phyloP scores from a whole-genome alignment of 441 rosid species.

The Pelargonium citronellum region DNA sequence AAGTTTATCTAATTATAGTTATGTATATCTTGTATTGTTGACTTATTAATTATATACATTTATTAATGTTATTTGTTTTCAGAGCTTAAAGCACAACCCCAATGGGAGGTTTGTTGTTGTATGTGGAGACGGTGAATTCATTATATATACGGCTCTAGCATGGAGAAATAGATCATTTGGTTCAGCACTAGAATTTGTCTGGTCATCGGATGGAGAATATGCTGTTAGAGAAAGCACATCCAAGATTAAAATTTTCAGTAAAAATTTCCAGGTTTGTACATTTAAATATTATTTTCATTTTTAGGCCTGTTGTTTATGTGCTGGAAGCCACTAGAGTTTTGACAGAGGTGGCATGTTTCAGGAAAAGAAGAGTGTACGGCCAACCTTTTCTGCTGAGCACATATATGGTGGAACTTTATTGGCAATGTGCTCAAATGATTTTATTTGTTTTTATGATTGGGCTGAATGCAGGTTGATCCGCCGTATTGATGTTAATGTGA shows the following conservation, averaged over 20 bases:
- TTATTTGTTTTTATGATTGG: slow-evolving; percentile 98
- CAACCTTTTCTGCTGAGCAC: slow-evolving; percentile 88
- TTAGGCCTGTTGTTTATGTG: slow-evolving; percentile 5
- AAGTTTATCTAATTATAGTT: too few relatives aligned
- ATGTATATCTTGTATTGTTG: background rate
- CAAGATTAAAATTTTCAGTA: slow-evolving; percentile 86
- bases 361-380: slow-evolving; percentile 86
- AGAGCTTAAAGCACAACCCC: slow-evolving; percentile 97
- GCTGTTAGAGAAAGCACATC: slow-evolving; percentile 95
- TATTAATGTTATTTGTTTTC: slow-evolving; percentile 13
- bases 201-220: slow-evolving; percentile 98
- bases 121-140: slow-evolving; percentile 97
- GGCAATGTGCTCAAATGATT: slow-evolving; percentile 98
- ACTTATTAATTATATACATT: slow-evolving; percentile 8
- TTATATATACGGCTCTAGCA: slow-evolving; percentile 94
- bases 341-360: slow-evolving; percentile 35
- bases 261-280: slow-evolving; percentile 78
- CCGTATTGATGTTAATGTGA: slow-evolving; percentile 90
- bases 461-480: slow-evolving; percentile 93
- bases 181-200: slow-evolving; percentile 86
- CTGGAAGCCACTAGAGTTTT: slow-evolving; percentile 13
- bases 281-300: slow-evolving; percentile 1
- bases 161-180: slow-evolving; percentile 99
- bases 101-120: slow-evolving; percentile 98
- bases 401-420: slow-evolving; percentile 83